Percentiles rank a stretch among this genome's conserved stretches.
Evolutionary conservation across 2,329 filamentous ascomycete species (phyloP).

Genomic region (Elsinoe australis): DNA sequence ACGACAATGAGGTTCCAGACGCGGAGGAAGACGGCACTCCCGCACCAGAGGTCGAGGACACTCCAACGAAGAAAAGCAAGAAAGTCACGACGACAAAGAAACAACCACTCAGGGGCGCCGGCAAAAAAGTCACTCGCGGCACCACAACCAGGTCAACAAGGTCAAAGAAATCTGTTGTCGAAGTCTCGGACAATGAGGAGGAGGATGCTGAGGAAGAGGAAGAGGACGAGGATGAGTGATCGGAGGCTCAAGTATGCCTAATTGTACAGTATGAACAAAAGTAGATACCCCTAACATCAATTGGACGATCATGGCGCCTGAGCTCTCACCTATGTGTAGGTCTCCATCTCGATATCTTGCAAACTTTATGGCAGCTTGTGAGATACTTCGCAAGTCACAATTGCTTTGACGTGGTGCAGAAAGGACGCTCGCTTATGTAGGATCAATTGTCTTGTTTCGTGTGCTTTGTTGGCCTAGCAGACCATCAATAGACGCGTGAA

Average conservation of each 20-base stretch:
- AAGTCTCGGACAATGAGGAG: constrained; percentile 11
- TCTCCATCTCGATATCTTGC: neutral
- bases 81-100: neutral
- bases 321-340: neutral
- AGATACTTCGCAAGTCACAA: no score
- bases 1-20: constrained; percentile 20
- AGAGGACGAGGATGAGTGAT: constrained; percentile 8
- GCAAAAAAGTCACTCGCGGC: constrained; percentile 6
- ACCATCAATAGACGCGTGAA: no score
- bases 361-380: no score
- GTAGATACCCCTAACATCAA: constrained; percentile 9
- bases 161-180: neutral
- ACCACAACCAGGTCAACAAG: neutral
- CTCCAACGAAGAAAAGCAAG: constrained; percentile 1
- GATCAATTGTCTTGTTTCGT: no score
- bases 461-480: no score
- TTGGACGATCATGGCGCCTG: constrained; percentile 1
- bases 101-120: constrained; percentile 1
- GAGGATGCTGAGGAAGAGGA: constrained; percentile 18
- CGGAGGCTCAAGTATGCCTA: neutral
- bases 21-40: constrained; percentile 18
- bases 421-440: no score
- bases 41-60: no score
- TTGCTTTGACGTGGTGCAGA: no score
- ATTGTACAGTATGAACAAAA: neutral